A percentile compares a stretch with the other conserved stretches of the same genome.
These are phyloP conservation scores for Diaporthe sp. DNA, from an alignment of 2,329 filamentous ascomycete genomes.

Conservation along the genomic window DNA sequence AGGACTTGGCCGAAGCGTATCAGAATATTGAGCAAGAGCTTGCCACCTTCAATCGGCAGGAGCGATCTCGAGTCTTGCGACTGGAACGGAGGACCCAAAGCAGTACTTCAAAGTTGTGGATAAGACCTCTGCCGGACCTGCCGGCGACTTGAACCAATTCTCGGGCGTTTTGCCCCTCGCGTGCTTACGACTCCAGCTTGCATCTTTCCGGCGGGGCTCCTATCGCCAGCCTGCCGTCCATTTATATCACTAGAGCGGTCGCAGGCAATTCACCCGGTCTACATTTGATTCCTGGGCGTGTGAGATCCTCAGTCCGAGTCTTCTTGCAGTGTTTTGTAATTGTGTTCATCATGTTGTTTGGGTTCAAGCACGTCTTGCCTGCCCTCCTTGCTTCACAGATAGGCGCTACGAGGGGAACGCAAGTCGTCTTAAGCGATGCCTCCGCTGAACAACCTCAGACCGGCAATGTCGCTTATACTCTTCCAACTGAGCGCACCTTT, in stretches of 20 bases:
- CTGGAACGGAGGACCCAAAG: not conserved
- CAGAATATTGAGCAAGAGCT: not conserved
- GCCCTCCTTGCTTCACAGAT: slow-evolving; percentile 10
- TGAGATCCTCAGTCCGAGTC: not conserved
- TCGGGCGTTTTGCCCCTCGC: not conserved
- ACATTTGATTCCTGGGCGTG: not conserved
- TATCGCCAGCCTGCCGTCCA: not conserved
- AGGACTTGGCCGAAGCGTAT: not conserved
- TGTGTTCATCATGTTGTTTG: not conserved
- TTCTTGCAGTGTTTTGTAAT: not conserved
- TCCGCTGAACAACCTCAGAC: slow-evolving; percentile 21
- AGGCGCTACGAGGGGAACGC: not conserved
- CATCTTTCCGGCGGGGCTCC: not conserved
- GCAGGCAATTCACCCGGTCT: not conserved
- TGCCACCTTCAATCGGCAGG: not conserved
- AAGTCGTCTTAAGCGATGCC: slow-evolving; percentile 1
- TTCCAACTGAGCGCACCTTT: slow-evolving; percentile 46
- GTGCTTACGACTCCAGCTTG: slow-evolving; percentile 15
- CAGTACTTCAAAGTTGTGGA: not conserved
- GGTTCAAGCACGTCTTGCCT: not conserved
- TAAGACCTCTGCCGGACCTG: not conserved
- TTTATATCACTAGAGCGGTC: not conserved
- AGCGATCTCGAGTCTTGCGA: not conserved
- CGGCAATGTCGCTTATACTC: slow-evolving; percentile 45
- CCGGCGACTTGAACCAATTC: not conserved